Conservation (phyloP, 2,329 filamentous ascomycete genomes). For the Dactylellina sp. region DNA sequence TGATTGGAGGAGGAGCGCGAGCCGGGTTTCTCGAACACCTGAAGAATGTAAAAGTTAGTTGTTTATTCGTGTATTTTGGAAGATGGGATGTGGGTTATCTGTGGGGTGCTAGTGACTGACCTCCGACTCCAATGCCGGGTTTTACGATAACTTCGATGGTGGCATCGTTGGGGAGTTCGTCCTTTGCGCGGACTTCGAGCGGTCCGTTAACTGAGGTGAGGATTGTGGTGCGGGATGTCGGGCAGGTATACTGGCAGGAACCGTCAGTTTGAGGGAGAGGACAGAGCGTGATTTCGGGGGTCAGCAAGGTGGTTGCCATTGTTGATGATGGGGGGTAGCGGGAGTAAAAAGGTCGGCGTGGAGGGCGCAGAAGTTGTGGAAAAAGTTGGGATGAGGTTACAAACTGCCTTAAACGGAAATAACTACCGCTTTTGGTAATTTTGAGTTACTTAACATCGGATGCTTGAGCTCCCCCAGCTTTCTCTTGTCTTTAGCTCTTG, state of each 20-base stretch:
- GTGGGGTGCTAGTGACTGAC: conserved; percentile 65
- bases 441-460: neutral
- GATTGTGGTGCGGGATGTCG: conserved; percentile 76
- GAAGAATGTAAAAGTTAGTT: conserved; percentile 55
- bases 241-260: conserved; percentile 74
- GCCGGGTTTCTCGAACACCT: conserved; percentile 80
- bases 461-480: conserved; percentile 1
- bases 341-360: neutral
- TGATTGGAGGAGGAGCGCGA: conserved; percentile 80
- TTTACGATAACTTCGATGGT: conserved; percentile 89
- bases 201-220: conserved; percentile 91
- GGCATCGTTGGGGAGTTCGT: conserved; percentile 92
- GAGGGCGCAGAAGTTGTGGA: conserved; percentile 12
- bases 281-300: conserved; percentile 40
- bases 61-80: neutral
- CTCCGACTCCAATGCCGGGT: conserved; percentile 84
- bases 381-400: conserved; percentile 41
- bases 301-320: conserved; percentile 20
- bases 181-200: conserved; percentile 85
- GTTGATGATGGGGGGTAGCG: conserved; percentile 9
- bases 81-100: conserved; percentile 25
- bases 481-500: too few species aligned
- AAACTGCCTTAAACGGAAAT: conserved; percentile 24
- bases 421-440: conserved; percentile 30
- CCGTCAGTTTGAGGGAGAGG: conserved; percentile 78